phyloP scores from a whole-genome alignment of 306 rosid species.

The Malus asiatica region DNA sequence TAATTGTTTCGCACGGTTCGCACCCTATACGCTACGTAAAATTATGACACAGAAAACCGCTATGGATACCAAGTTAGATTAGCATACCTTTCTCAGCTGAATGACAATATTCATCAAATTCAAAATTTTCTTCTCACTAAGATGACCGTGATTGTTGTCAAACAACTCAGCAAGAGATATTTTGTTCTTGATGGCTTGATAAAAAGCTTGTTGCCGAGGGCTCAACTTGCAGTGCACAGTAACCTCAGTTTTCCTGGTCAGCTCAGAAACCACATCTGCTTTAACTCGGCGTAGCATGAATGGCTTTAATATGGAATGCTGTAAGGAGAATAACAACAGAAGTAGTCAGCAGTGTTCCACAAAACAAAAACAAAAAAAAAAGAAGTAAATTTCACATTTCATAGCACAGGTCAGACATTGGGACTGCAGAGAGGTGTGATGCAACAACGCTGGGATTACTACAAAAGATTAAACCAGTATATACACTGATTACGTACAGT shows the following conservation, averaged over 20 bases:
- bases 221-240: slow-evolving; percentile 96
- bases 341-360: slow-evolving; percentile 9
- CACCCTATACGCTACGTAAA: slow-evolving; percentile 6
- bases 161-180: slow-evolving; percentile 93
- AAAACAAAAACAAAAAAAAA: no score
- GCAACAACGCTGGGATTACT: background rate
- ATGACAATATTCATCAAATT: slow-evolving; percentile 96
- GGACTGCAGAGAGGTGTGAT: background rate
- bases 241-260: slow-evolving; percentile 83
- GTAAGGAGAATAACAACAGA: slow-evolving; percentile 20
- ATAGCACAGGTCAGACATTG: background rate
- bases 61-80: slow-evolving; percentile 4
- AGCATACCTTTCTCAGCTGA: slow-evolving; percentile 82
- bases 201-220: slow-evolving; percentile 95
- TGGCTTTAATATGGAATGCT: slow-evolving; percentile 97
- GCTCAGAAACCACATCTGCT: slow-evolving; percentile 88
- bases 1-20: background rate
- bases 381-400: background rate
- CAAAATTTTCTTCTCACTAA: slow-evolving; percentile 77
- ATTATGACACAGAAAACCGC: background rate
- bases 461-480: background rate
- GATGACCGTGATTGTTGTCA: slow-evolving; percentile 84
- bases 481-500: background rate
- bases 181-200: slow-evolving; percentile 97
- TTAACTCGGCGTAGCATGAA: slow-evolving; percentile 97